Conservation (phyloP, 352 stramenopile species). For the Globisporangium polare region DNA sequence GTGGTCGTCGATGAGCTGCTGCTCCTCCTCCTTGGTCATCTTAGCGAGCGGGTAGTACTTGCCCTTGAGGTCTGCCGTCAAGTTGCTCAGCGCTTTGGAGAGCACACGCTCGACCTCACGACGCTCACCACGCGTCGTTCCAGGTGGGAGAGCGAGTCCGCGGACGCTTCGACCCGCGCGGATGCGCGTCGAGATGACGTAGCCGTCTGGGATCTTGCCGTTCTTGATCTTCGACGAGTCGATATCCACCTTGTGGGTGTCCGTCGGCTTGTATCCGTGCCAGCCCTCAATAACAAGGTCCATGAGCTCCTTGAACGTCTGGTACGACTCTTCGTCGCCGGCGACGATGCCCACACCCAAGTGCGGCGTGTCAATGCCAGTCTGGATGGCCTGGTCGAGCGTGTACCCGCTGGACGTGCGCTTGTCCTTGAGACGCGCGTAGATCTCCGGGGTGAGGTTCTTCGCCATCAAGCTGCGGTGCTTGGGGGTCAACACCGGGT, state of each 20-base stretch:
- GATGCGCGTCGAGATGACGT: slow-evolving; percentile 92
- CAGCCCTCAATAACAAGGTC: slow-evolving; percentile 85
- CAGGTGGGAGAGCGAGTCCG: slow-evolving; percentile 83
- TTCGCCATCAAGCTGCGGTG: slow-evolving; percentile 88
- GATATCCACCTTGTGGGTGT: slow-evolving; percentile 81
- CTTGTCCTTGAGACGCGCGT: slow-evolving; percentile 79
- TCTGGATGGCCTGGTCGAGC: slow-evolving; percentile 84
- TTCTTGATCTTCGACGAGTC: slow-evolving; percentile 72
- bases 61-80: slow-evolving; percentile 76
- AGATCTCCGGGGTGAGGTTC: slow-evolving; percentile 74
- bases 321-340: slow-evolving; percentile 82
- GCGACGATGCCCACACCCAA: slow-evolving; percentile 81
- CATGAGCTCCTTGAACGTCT: slow-evolving; percentile 78
- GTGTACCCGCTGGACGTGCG: slow-evolving; percentile 68
- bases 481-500: slow-evolving; percentile 74
- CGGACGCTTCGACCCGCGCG: slow-evolving; percentile 89
- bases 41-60: slow-evolving; percentile 87
- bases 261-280: slow-evolving; percentile 79
- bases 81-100: slow-evolving; percentile 58
- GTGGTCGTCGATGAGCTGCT: slow-evolving; percentile 89
- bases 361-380: slow-evolving; percentile 78
- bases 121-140: slow-evolving; percentile 82
- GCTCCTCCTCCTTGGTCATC: slow-evolving; percentile 90
- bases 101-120: slow-evolving; percentile 85
- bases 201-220: slow-evolving; percentile 64